Conservation (phyloP, 1,139 yeast genomes). For the Protomyces inundatus region DNA sequence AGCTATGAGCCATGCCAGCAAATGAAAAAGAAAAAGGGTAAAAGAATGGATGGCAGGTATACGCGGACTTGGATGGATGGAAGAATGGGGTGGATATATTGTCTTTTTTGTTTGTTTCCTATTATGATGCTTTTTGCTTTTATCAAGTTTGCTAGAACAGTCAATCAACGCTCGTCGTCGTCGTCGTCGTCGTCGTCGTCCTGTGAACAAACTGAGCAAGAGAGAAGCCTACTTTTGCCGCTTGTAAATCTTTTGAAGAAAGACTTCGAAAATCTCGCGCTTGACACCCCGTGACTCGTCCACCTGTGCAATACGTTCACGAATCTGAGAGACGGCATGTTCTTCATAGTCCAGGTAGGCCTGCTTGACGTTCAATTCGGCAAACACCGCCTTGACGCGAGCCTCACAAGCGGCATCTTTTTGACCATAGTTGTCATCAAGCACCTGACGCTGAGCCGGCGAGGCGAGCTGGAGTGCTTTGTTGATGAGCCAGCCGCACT, state of each 20-base stretch:
- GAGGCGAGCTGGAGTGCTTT: constrained; percentile 77
- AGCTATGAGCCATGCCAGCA: not conserved
- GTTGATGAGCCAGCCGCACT: constrained; percentile 96
- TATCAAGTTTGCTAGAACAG: not conserved
- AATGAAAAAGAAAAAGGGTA: not conserved
- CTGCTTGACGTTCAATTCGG: constrained; percentile 64
- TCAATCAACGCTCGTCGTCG: too few relatives aligned
- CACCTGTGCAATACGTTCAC: constrained; percentile 55
- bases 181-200: not conserved
- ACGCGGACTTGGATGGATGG: not conserved
- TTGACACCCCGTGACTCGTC: constrained; percentile 94
- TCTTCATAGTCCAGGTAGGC: constrained; percentile 82
- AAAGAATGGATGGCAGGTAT: not conserved
- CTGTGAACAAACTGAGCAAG: not conserved
- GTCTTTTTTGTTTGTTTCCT: not conserved
- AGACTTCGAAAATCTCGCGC: constrained; percentile 71
- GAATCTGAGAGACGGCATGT: constrained; percentile 58
- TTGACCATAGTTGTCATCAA: constrained; percentile 86
- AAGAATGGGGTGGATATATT: not conserved
- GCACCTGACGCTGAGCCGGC: constrained; percentile 71
- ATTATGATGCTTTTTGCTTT: not conserved
- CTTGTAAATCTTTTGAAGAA: constrained; percentile 87
- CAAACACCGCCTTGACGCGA: constrained; percentile 66
- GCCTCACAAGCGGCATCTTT: constrained; percentile 68
- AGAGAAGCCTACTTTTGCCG: constrained; percentile 59